phyloP scores from a whole-genome alignment of 148 eudicot genomes.

The Persicaria maculosa region DNA sequence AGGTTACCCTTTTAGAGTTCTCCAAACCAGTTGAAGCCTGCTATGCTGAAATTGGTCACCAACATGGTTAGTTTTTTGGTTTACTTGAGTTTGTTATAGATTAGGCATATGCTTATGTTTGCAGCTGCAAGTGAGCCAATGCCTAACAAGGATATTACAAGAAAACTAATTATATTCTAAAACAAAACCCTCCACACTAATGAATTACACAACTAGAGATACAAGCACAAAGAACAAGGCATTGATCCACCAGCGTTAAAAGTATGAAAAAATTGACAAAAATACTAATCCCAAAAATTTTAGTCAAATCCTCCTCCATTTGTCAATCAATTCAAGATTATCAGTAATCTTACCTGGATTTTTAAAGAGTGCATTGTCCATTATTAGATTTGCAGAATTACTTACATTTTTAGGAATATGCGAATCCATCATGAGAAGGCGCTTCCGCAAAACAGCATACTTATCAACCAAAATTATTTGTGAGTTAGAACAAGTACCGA shows the following conservation, averaged over 20 bases:
- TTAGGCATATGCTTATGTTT: background rate
- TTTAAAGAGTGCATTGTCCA: constrained; percentile 91
- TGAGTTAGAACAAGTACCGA: constrained; percentile 11
- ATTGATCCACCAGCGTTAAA: no score
- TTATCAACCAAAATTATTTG: constrained; percentile 27
- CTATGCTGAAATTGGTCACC: no score
- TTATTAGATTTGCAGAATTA: constrained; percentile 48
- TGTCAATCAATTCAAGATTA: background rate
- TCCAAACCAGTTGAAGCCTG: no score
- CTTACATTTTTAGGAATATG: constrained; percentile 53
- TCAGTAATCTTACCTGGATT: constrained; percentile 53
- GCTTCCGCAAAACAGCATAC: constrained; percentile 73
- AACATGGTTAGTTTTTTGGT: no score
- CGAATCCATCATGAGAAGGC: constrained; percentile 61
- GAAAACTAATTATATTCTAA: background rate
- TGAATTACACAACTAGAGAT: background rate
- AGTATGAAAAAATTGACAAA: no score
- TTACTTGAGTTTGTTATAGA: no score
- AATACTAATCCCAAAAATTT: background rate
- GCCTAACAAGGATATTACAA: background rate
- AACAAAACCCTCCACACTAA: background rate
- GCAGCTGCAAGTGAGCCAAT: background rate
- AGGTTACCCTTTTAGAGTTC: no score
- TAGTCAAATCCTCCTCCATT: background rate
- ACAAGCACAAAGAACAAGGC: background rate